Base-by-base conservation (phyloP, 2,329 filamentous ascomycete genomes). In the Coniochaeta hoffmannii region DNA sequence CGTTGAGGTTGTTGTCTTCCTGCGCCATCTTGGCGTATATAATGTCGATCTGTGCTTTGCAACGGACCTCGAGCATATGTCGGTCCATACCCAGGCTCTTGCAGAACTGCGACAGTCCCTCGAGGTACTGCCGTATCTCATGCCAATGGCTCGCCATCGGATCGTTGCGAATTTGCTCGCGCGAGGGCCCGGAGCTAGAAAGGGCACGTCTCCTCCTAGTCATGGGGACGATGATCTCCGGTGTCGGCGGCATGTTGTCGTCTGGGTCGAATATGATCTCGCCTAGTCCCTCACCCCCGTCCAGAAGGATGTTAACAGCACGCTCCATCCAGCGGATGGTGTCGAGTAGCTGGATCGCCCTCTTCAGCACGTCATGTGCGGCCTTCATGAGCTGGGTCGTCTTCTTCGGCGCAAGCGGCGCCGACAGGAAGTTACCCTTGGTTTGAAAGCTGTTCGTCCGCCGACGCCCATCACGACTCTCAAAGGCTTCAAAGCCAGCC, bases 1-100 rank as follows among this genome's bases (percentile, higher is more conserved):
- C 71, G 53, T 72, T 73, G 52, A 76, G 68, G 28, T 74, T 73
- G 59, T 76, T 76, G 61, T 77, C 74, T 56, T 77, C 74, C 58
- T 77, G 74, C 3, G 74, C 74, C 71, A 77, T 76, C 60, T 76
- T 76, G 59, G 71, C 74, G 65, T 76, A 76, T 56, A 77, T 76
- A 59, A 77, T 76, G 32, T 77, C 73, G 50, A 75, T 75, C 58
- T 76, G 71, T 1, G 74, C 74, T 26, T 73, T 71, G 57, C 74
- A 77, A 10, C 74, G 64, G 17, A 74, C 68, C 60, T 77, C 74
- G 1, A 74, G 71, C 70, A 77, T 76, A 7, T 72, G 69, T 9
- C 74, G 64, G 51, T 77, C 74, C 0, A 73, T 77, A 56, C 76
- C 73, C 10, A 77, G 65, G 22, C 73, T 71, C 57, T 72, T 71